Evolutionary conservation across 2,329 filamentous ascomycete species (phyloP).

Genomic region (Beauveria bassiana): DNA sequence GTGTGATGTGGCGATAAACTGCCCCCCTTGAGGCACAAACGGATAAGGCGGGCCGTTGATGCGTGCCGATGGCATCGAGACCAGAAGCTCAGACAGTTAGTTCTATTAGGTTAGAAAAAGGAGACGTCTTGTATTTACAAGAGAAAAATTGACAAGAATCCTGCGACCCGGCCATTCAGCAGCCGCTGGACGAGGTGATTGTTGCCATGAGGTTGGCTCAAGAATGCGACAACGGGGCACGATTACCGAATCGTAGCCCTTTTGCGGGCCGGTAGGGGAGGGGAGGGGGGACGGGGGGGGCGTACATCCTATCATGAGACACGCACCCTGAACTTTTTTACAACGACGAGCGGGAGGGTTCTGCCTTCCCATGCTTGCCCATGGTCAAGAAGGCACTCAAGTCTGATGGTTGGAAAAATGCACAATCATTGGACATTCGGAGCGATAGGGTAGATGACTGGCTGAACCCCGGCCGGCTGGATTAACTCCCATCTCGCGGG

Average conservation of each 20-base stretch:
- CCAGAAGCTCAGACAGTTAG: too few relatives aligned
- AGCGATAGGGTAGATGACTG: too few relatives aligned
- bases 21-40: not conserved
- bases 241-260: conserved; percentile 12
- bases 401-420: not conserved
- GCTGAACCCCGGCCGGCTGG: not conserved
- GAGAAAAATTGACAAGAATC: not conserved
- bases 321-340: not conserved
- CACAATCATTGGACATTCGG: not conserved
- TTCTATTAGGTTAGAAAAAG: too few relatives aligned
- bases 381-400: not conserved
- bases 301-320: not conserved
- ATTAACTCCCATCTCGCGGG: not conserved
- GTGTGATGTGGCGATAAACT: not conserved
- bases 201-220: conserved; percentile 8
- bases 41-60: not conserved
- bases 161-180: not conserved
- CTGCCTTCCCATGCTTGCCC: not conserved
- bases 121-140: not conserved
- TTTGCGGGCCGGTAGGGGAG: conserved; percentile 4
- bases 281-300: not conserved
- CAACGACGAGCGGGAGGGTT: not conserved
- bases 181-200: not conserved
- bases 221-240: conserved; percentile 12
- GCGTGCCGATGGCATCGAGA: too few relatives aligned